Evolutionary conservation across 495 filamentous ascomycete genomes (phyloP).

Genomic region (Penicillium canescens): DNA sequence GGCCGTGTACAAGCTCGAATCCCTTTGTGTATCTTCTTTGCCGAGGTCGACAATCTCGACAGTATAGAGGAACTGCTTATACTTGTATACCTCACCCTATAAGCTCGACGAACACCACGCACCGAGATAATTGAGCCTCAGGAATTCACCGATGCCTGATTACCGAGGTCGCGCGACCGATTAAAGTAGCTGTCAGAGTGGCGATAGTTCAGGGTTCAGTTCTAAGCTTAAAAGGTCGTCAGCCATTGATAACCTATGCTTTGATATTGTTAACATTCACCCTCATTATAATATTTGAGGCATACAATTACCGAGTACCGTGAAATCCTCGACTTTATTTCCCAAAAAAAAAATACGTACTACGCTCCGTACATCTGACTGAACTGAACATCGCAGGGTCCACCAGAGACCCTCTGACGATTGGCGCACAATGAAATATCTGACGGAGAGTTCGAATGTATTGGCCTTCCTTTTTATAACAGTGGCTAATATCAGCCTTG

Average conservation of each 20-base stretch:
- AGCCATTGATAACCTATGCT: constrained; percentile 4
- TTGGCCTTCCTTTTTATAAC: neutral
- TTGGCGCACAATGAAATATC: constrained; percentile 19
- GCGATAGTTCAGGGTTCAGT: constrained; percentile 8
- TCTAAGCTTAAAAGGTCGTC: neutral
- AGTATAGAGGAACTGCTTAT: neutral
- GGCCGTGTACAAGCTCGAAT: neutral
- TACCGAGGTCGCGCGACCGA: neutral
- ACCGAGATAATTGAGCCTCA: neutral
- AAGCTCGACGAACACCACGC: no score
- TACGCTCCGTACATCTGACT: no score
- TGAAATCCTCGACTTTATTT: no score
- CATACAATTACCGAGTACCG: no score
- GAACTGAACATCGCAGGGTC: constrained; percentile 19
- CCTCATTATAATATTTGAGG: no score
- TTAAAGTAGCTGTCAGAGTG: constrained; percentile 5
- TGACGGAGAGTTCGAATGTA: neutral
- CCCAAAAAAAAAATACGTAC: no score
- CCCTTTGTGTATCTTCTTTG: neutral
- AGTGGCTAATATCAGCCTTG: neutral
- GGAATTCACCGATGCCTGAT: neutral
- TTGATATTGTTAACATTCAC: neutral
- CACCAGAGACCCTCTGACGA: constrained; percentile 22
- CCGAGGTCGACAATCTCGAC: neutral
- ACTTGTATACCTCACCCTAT: no score